Base-by-base conservation (phyloP, 208 protist species). In the Vickermania spadyakhi region DNA sequence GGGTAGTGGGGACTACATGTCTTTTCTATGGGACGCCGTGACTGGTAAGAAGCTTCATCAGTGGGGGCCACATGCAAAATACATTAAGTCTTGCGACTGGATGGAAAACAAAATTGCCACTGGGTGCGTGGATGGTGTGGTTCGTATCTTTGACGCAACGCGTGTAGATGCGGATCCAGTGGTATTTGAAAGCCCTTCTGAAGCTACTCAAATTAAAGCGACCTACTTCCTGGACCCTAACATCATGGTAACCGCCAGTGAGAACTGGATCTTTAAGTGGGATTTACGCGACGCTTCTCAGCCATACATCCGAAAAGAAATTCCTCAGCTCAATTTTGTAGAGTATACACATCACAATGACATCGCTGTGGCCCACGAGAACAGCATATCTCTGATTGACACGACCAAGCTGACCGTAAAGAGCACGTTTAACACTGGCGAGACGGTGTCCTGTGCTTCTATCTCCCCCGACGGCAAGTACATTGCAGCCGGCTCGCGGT, bases 1-100 rank as follows among this genome's bases (percentile, higher is more conserved):
- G 5, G 93, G 81, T 29, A 95, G 89, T 52, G 96, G 89, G 28
- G 94, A 97, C 76, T 97, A 97, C 77, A 90, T 84, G 18, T 83
- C 89, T 31, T 96, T 96, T 67, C 56, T 97, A 2, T 98, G 94
- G 93, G 81, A 97, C 68, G 87, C 93, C 3, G 31, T 96, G 18
- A 93, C 80, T 1, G 96, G 96, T 11, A 70, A 93, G 41, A 89
- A 94, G 52, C 62, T 97, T 42, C 82, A 96, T 66, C 76, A 79
- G 21, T 96, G 93, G 81, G 75, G 58, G 27, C 36, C 36, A 7
- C 92, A 97, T 72, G 83, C 84, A n/a, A 96, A 97, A 68, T 97
- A 97, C 77, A 96, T 97, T 58, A 93, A 95, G 65, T 85, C 88
- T 5, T 96, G 87, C 74, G 89, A 94, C 65, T 96, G 91, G 86